Evolutionary conservation across 345 rosid species (phyloP).

Genomic region (Trapa incisa): DNA sequence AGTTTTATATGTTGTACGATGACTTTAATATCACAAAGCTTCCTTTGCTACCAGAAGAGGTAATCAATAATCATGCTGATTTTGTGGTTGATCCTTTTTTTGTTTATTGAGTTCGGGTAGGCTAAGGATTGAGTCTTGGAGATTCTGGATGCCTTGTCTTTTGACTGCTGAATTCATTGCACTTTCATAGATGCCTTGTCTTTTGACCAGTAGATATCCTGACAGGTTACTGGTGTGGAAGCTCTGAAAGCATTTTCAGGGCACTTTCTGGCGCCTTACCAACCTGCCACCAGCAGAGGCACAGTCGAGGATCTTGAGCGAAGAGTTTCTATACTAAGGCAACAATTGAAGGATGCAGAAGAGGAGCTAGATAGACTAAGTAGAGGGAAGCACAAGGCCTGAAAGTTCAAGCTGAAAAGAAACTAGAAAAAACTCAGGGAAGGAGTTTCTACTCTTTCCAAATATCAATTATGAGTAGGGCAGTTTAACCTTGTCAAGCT

Average conservation of each 20-base stretch:
- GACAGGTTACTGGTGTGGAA: constrained; percentile 85
- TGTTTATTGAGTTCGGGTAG: background rate
- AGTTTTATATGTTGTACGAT: constrained; percentile 94
- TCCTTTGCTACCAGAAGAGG: constrained; percentile 95
- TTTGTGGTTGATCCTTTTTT: background rate
- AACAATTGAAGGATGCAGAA: constrained; percentile 55
- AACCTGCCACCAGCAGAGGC: constrained; percentile 29
- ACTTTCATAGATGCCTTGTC: background rate
- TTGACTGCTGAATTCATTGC: background rate
- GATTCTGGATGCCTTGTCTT: background rate
- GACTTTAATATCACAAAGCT: constrained; percentile 94
- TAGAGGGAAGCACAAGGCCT: constrained; percentile 47
- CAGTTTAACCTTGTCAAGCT: too few species aligned
- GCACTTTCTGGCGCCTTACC: constrained; percentile 50
- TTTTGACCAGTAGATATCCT: background rate
- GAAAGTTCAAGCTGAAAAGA: background rate
- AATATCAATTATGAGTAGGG: too few species aligned
- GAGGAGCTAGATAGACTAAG: constrained; percentile 47
- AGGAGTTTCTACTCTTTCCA: too few species aligned
- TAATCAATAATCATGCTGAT: constrained; percentile 11
- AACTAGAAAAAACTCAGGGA: too few species aligned
- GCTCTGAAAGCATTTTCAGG: constrained; percentile 68
- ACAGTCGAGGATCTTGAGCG: constrained; percentile 47
- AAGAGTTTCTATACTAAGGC: constrained; percentile 37
- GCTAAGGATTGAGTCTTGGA: background rate